These are phyloP conservation scores for Cenchrus purpureus DNA, from an alignment of 176 grass and related monocot genomes.

Conservation along the genomic window DNA sequence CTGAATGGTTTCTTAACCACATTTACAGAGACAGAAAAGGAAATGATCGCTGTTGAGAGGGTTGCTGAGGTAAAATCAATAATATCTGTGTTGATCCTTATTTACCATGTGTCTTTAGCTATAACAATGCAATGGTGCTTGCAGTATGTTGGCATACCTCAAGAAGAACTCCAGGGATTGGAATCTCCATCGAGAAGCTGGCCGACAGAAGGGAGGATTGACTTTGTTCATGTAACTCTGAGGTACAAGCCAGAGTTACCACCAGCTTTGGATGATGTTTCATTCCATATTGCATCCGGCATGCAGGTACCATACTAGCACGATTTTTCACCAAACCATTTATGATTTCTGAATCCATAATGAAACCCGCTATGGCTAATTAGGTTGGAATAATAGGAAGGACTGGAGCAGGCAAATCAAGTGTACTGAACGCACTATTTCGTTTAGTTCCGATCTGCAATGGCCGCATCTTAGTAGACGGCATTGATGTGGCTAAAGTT, in stretches of 20 bases:
- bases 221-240: conserved; percentile 81
- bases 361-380: conserved; percentile 31
- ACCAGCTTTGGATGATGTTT: conserved; percentile 68
- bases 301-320: conserved; percentile 61
- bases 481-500: conserved; percentile 67
- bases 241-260: conserved; percentile 79
- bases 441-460: conserved; percentile 73
- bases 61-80: conserved; percentile 66
- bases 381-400: conserved; percentile 97
- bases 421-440: conserved; percentile 91
- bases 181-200: conserved; percentile 54
- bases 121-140: conserved; percentile 29
- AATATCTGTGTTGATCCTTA: neutral
- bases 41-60: conserved; percentile 98
- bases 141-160: conserved; percentile 81
- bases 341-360: neutral
- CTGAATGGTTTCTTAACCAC: conserved; percentile 90
- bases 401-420: conserved; percentile 97
- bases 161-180: conserved; percentile 76
- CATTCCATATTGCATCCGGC: conserved; percentile 70
- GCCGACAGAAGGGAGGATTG: conserved; percentile 76
- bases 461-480: conserved; percentile 79
- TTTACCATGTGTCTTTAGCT: conserved; percentile 15
- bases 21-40: conserved; percentile 97
- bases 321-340: conserved; percentile 1